Evolutionary conservation across 441 rosid species (phyloP).

Genomic region (Populus trichocarpa): DNA sequence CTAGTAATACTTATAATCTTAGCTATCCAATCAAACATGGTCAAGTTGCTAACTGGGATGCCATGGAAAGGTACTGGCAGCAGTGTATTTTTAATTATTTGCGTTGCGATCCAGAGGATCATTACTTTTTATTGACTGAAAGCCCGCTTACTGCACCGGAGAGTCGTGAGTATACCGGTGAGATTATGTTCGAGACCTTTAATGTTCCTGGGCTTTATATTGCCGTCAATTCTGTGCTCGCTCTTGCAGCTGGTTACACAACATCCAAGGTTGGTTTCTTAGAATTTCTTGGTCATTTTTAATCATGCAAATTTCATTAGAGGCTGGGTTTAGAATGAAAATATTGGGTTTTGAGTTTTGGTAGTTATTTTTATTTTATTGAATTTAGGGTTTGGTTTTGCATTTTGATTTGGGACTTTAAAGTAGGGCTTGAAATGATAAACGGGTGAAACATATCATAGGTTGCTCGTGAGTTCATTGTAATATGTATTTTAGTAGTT

Average conservation of each 20-base stretch:
- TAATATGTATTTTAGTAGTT: neutral
- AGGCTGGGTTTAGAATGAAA: neutral
- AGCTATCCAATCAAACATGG: slow-evolving; percentile 84
- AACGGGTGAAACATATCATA: neutral
- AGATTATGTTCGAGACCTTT: slow-evolving; percentile 98
- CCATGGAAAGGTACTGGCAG: slow-evolving; percentile 99
- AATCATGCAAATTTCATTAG: neutral
- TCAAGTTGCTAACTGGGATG: slow-evolving; percentile 96
- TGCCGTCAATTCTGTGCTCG: slow-evolving; percentile 96
- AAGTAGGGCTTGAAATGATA: neutral
- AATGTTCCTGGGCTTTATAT: slow-evolving; percentile 95
- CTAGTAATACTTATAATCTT: slow-evolving; percentile 72
- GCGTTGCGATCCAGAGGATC: slow-evolving; percentile 99
- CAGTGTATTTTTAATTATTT: slow-evolving; percentile 90
- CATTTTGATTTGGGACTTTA: neutral
- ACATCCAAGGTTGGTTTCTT: slow-evolving; percentile 74
- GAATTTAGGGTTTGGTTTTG: neutral
- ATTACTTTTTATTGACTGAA: slow-evolving; percentile 91
- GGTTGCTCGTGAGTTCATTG: neutral
- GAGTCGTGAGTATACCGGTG: slow-evolving; percentile 94
- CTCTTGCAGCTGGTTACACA: slow-evolving; percentile 97
- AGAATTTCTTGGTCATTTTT: slow-evolving; percentile 13
- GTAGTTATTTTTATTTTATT: neutral
- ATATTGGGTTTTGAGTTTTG: neutral
- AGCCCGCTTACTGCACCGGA: slow-evolving; percentile 98